These are phyloP conservation scores for Scenedesmus sp. DNA, from an alignment of 163 green algal species.

Conservation along the genomic window DNA sequence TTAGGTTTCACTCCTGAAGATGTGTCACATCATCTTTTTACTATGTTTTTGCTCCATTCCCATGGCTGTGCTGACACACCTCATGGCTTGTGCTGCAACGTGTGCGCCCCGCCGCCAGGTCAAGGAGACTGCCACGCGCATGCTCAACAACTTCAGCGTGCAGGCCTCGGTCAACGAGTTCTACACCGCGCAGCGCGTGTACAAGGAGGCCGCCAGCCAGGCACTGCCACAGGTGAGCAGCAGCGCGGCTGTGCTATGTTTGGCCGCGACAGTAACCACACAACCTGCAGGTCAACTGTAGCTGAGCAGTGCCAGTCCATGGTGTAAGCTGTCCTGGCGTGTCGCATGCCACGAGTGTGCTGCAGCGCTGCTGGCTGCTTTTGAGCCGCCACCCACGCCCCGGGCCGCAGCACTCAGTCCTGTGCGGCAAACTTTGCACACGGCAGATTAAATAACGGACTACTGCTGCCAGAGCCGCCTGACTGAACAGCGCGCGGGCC, in stretches of 20 bases:
- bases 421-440: too few relatives aligned
- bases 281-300: neutral
- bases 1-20: too few relatives aligned
- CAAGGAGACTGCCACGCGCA: constrained; percentile 51
- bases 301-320: too few relatives aligned
- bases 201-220: constrained; percentile 40
- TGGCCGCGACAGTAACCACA: neutral
- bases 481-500: too few relatives aligned
- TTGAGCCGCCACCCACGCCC: too few relatives aligned
- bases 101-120: neutral
- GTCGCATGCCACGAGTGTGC: neutral
- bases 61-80: too few relatives aligned
- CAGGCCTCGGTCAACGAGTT: constrained; percentile 41
- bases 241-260: neutral
- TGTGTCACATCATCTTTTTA: too few relatives aligned
- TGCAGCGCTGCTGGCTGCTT: neutral
- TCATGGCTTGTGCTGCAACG: neutral
- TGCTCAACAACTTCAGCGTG: constrained; percentile 55
- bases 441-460: too few relatives aligned
- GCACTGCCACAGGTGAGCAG: constrained; percentile 41
- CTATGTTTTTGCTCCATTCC: too few relatives aligned
- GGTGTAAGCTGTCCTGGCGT: too few relatives aligned
- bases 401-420: too few relatives aligned
- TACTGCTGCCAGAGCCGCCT: too few relatives aligned
- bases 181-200: constrained; percentile 54